A percentile compares a stretch with the other conserved stretches of the same genome.
These are phyloP conservation scores for Miscanthus lutarioriparius DNA, from an alignment of 176 grass and related monocot genomes.

Conservation along the genomic window DNA sequence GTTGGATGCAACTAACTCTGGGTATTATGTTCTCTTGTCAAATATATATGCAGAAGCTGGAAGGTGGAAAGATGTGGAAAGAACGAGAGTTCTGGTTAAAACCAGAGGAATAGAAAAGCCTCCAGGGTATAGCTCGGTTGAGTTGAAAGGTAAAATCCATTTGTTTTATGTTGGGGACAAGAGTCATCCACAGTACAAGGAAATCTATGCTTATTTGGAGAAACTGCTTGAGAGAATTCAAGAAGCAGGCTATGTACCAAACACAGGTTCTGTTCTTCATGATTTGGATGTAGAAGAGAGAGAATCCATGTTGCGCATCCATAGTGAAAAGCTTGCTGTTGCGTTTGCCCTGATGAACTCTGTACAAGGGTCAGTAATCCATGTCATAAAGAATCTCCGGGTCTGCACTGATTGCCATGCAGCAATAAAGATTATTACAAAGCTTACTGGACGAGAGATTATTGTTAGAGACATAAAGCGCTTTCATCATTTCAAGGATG, in stretches of 20 bases:
- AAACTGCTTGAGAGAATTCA: constrained; percentile 68
- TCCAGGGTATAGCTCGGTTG: constrained; percentile 82
- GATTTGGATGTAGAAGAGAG: constrained; percentile 96
- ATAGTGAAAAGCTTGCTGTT: constrained; percentile 92
- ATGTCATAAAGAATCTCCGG: constrained; percentile 89
- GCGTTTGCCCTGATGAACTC: constrained; percentile 88
- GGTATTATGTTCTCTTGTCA: constrained; percentile 83
- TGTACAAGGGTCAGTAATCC: constrained; percentile 57
- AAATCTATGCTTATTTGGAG: constrained; percentile 81
- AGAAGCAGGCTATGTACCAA: constrained; percentile 82
- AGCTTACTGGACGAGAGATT: constrained; percentile 67
- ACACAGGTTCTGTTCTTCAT: constrained; percentile 76
- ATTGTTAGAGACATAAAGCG: constrained; percentile 75
- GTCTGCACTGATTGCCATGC: constrained; percentile 84
- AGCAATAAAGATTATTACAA: constrained; percentile 75
- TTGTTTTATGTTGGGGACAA: constrained; percentile 89
- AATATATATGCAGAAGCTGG: constrained; percentile 88
- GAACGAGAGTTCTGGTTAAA: constrained; percentile 72
- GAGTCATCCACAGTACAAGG: constrained; percentile 68
- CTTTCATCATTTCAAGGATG: constrained; percentile 89
- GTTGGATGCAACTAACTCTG: constrained; percentile 69
- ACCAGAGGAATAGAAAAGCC: constrained; percentile 71
- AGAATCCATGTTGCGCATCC: constrained; percentile 62
- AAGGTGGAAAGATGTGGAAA: constrained; percentile 79
- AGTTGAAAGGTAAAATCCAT: constrained; percentile 79